These are phyloP conservation scores for Gossypium gossypioides DNA, from an alignment of 441 rosid species.

Conservation along the genomic window DNA sequence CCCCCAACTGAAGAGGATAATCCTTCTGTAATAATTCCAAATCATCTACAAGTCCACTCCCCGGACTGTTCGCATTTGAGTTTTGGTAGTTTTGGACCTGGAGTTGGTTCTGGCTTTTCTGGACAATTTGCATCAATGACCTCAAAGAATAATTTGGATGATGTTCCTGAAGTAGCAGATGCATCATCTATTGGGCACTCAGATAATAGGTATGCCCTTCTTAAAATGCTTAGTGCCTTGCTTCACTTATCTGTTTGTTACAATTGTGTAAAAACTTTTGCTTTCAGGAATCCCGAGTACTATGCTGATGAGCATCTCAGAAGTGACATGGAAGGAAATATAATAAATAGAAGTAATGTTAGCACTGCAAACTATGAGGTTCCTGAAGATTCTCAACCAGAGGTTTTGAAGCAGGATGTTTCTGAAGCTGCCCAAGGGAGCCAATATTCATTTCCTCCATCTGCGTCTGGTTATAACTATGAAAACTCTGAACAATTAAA, in stretches of 20 bases:
- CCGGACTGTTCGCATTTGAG: slow-evolving; percentile 83
- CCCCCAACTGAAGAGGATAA: slow-evolving; percentile 46
- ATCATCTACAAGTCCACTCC: slow-evolving; percentile 76
- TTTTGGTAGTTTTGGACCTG: slow-evolving; percentile 91
- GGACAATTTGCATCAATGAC: slow-evolving; percentile 47
- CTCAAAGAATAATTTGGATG: slow-evolving; percentile 49
- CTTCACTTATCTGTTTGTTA: not conserved
- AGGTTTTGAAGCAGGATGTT: slow-evolving; percentile 58
- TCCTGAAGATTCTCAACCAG: slow-evolving; percentile 49
- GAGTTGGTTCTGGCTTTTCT: slow-evolving; percentile 32
- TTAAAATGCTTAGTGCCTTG: not conserved
- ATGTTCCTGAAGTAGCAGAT: slow-evolving; percentile 45
- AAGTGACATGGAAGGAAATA: slow-evolving; percentile 44
- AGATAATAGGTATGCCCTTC: slow-evolving; percentile 48
- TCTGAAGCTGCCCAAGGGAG: slow-evolving; percentile 45
- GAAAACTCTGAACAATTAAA: slow-evolving; percentile 60
- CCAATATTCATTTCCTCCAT: slow-evolving; percentile 64
- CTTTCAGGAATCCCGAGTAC: slow-evolving; percentile 59
- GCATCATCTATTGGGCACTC: slow-evolving; percentile 39
- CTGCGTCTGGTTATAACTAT: slow-evolving; percentile 55
- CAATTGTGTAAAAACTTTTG: slow-evolving; percentile 11
- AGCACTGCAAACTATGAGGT: slow-evolving; percentile 51
- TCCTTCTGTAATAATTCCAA: slow-evolving; percentile 80
- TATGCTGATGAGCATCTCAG: slow-evolving; percentile 65
- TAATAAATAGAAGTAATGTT: slow-evolving; percentile 37